A percentile compares a stretch with the other conserved stretches of the same genome.
Evolutionary conservation across 1,284 basidiomycete species (phyloP).

Genomic region (Cutaneotrichosporon sp.): DNA sequence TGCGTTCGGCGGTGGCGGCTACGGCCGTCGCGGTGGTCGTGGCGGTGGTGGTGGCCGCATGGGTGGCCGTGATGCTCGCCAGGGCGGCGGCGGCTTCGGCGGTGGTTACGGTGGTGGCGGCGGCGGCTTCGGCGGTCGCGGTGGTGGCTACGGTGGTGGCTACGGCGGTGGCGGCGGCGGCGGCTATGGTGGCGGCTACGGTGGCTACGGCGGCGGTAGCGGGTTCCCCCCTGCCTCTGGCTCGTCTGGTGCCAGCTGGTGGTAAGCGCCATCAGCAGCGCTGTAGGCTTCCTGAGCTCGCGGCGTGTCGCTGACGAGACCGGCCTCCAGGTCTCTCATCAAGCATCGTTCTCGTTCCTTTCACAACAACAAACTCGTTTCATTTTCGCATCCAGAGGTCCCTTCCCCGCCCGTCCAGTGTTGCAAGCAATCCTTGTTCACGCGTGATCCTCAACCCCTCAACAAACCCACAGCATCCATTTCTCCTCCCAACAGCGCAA

Average conservation of each 20-base stretch:
- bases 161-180: slow-evolving; percentile 54
- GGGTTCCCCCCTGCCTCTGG: slow-evolving; percentile 40
- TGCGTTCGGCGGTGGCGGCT: slow-evolving; percentile 60
- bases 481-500: slow-evolving; percentile 10
- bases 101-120: slow-evolving; percentile 34
- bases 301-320: too few relatives aligned
- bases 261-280: slow-evolving; percentile 25
- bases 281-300: not conserved
- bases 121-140: slow-evolving; percentile 29
- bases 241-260: slow-evolving; percentile 49
- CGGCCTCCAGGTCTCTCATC: too few relatives aligned
- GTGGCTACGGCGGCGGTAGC: slow-evolving; percentile 33
- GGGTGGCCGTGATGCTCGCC: slow-evolving; percentile 53
- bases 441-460: slow-evolving; percentile 4
- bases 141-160: slow-evolving; percentile 60
- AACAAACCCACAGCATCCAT: slow-evolving; percentile 9
- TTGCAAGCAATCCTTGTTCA: slow-evolving; percentile 20
- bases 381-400: slow-evolving; percentile 3
- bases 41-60: slow-evolving; percentile 59
- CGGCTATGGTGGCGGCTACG: slow-evolving; percentile 54
- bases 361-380: not conserved
- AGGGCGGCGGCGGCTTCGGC: slow-evolving; percentile 50
- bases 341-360: not conserved
- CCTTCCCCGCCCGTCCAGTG: slow-evolving; percentile 15
- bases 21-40: slow-evolving; percentile 54